Evolutionary conservation across 257 asterid genomes (phyloP).

Genomic region (Coffea canephora): DNA sequence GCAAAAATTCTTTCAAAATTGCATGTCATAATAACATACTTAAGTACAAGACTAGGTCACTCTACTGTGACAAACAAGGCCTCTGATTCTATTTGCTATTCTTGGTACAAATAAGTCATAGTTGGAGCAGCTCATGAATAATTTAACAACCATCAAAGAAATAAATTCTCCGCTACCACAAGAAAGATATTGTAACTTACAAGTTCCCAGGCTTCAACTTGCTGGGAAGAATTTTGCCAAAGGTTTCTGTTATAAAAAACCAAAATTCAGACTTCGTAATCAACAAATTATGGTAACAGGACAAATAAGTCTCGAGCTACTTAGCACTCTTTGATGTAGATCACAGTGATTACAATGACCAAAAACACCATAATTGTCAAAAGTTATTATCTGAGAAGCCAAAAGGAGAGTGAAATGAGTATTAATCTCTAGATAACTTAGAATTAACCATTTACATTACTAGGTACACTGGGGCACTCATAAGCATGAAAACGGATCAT

Average conservation of each 20-base stretch:
- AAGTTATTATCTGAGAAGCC: constrained; percentile 62
- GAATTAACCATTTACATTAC: not conserved
- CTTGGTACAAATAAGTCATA: not conserved
- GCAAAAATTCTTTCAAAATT: not conserved
- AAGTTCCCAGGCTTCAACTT: constrained; percentile 80
- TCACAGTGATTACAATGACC: constrained; percentile 86
- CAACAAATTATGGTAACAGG: not conserved
- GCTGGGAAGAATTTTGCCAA: constrained; percentile 32
- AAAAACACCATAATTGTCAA: constrained; percentile 79
- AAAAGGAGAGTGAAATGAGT: not conserved
- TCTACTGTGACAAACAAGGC: not conserved
- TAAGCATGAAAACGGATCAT: constrained; percentile 4
- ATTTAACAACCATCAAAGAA: not conserved
- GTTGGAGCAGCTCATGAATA: not conserved
- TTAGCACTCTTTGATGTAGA: constrained; percentile 66
- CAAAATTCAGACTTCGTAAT: constrained; percentile 6
- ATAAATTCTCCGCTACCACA: not conserved
- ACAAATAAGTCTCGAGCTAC: constrained; percentile 9
- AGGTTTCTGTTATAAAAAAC: constrained; percentile 47
- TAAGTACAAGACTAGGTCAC: not conserved
- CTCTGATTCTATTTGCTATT: not conserved
- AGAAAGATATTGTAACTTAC: constrained; percentile 29
- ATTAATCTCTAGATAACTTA: not conserved
- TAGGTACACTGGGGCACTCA: not conserved
- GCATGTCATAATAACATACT: not conserved